Conservation (phyloP, 345 rosid species). For the Hibiscus trionum region DNA sequence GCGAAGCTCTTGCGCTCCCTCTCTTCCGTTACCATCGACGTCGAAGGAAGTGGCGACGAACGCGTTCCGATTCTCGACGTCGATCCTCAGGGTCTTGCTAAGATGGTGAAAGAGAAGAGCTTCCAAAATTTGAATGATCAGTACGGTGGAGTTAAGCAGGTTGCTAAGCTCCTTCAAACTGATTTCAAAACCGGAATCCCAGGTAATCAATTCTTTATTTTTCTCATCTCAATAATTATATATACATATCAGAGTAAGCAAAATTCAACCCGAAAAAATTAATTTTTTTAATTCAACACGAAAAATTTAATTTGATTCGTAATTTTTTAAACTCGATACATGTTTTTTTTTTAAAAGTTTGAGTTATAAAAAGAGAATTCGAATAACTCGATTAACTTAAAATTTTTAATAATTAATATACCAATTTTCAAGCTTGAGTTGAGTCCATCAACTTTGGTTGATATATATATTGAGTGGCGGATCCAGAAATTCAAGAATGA, state of each 20-base stretch:
- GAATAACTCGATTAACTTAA: too few species aligned
- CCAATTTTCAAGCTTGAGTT: too few species aligned
- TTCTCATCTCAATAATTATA: neutral
- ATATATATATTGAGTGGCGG: too few species aligned
- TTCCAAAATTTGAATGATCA: conserved; percentile 5
- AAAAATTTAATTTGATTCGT: too few species aligned
- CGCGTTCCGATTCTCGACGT: neutral
- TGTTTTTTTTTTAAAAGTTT: too few species aligned
- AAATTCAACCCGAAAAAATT: too few species aligned
- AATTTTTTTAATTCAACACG: too few species aligned
- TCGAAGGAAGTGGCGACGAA: neutral
- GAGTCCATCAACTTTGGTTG: too few species aligned
- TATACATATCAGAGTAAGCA: neutral
- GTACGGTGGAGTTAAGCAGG: conserved; percentile 20
- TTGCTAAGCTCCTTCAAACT: conserved; percentile 14
- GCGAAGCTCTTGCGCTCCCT: conserved; percentile 16
- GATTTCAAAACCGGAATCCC: conserved; percentile 18
- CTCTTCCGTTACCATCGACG: conserved; percentile 19
- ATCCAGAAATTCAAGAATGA: too few species aligned
- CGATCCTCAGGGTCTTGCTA: conserved; percentile 13
- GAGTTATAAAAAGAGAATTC: too few species aligned
- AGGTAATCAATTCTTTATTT: neutral
- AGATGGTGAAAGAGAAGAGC: conserved; percentile 19
- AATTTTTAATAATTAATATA: too few species aligned
- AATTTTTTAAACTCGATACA: too few species aligned